Evolutionary conservation across 2,329 filamentous ascomycete species (phyloP).

Genomic region (Trichoderma polysporum): DNA sequence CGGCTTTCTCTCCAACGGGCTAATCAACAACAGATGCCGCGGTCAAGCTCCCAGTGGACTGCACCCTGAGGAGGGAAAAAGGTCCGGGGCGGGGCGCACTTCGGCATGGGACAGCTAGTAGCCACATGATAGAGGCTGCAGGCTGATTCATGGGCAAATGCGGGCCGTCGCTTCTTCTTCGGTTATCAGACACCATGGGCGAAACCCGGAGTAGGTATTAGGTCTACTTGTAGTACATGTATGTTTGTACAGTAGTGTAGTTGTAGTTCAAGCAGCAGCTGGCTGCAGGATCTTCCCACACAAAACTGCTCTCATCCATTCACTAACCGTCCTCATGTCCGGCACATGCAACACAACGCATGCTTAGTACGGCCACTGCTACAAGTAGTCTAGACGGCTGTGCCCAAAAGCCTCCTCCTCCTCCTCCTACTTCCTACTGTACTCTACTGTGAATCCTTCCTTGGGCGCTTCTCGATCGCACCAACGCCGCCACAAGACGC

Average conservation of each 20-base stretch:
- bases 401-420: background rate
- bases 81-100: slow-evolving; percentile 16
- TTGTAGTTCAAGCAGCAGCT: too few relatives aligned
- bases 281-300: too few relatives aligned
- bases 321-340: background rate
- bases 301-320: background rate
- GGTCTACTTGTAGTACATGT: too few relatives aligned
- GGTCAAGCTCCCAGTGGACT: background rate
- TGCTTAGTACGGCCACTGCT: too few relatives aligned
- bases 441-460: slow-evolving; percentile 1
- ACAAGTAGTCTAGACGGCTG: background rate
- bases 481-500: slow-evolving; percentile 1
- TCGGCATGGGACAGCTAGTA: background rate
- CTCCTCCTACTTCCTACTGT: too few relatives aligned
- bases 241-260: too few relatives aligned
- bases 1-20: background rate
- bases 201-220: too few relatives aligned
- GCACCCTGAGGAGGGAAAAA: slow-evolving; percentile 14
- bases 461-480: slow-evolving; percentile 9
- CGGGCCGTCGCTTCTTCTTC: background rate
- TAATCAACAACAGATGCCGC: slow-evolving; percentile 6
- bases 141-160: background rate
- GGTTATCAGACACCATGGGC: background rate
- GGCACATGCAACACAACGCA: background rate
- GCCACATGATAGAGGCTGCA: background rate